These are phyloP conservation scores for Pelargonium myrrhifolium DNA, from an alignment of 441 rosid species.

Conservation along the genomic window DNA sequence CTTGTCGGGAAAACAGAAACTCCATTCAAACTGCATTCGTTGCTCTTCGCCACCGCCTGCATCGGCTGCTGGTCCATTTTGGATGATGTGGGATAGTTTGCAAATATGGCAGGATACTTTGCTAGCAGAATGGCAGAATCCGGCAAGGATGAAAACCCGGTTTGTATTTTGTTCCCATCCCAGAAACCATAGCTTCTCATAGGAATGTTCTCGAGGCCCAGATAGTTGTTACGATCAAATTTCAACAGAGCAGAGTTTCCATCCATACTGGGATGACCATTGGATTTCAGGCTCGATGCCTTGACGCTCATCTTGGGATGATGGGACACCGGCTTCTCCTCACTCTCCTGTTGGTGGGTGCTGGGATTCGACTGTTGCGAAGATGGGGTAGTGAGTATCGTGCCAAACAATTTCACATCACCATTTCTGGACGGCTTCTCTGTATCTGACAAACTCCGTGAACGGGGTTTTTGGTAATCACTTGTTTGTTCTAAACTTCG, in stretches of 20 bases:
- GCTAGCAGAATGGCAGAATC: slow-evolving; percentile 62
- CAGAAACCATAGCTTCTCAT: slow-evolving; percentile 69
- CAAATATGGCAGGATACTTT: slow-evolving; percentile 68
- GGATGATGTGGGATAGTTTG: slow-evolving; percentile 28
- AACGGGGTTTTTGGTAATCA: slow-evolving; percentile 31
- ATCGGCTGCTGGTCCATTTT: slow-evolving; percentile 40
- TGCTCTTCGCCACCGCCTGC: slow-evolving; percentile 28
- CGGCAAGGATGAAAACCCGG: slow-evolving; percentile 63
- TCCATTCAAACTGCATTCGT: slow-evolving; percentile 30
- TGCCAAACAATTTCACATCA: slow-evolving; percentile 80
- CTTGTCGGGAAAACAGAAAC: slow-evolving; percentile 28
- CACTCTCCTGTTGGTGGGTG: slow-evolving; percentile 28
- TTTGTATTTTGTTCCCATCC: slow-evolving; percentile 80
- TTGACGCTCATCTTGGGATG: slow-evolving; percentile 28
- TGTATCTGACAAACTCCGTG: slow-evolving; percentile 36
- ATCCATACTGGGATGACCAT: slow-evolving; percentile 27
- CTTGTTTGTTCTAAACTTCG: slow-evolving; percentile 29
- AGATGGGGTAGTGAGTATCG: slow-evolving; percentile 49
- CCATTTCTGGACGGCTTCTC: slow-evolving; percentile 53
- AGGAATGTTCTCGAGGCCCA: slow-evolving; percentile 57
- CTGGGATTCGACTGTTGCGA: slow-evolving; percentile 17
- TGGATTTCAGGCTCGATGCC: slow-evolving; percentile 36
- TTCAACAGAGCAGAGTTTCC: slow-evolving; percentile 32
- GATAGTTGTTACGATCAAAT: slow-evolving; percentile 37
- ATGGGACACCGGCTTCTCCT: slow-evolving; percentile 25